Evolutionary conservation across 495 filamentous ascomycete species (phyloP), one percentile per base, ranked within the genome.

Genomic region (Lasiosphaeria ovina): DNA sequence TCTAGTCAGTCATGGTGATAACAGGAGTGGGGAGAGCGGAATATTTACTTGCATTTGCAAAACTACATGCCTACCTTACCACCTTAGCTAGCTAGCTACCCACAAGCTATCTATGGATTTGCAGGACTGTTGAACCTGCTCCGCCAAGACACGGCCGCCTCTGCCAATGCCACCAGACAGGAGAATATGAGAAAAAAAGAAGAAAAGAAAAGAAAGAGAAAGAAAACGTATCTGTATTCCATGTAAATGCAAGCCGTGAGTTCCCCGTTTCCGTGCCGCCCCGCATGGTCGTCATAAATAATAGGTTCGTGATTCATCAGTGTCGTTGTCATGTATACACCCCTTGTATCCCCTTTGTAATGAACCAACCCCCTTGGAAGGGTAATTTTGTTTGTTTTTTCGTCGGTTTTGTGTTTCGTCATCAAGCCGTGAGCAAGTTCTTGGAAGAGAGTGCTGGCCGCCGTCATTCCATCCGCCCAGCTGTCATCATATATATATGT

Each of bases 71-170:
- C 12, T 47, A n/a, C 44, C 44, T 47, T 2, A 11, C 44, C 16
- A 47, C 44, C 44, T 51, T 11, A 50, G 8, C 59, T 57, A 61
- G 55, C 52, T 57, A 40, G 48, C 35, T 66, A 55, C 35, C 51
- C 5, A n/a, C 16, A 47, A 62, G 35, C 51, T 45, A 48, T 54
- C 56, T 48, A 49, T 62, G 16, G 51, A 59, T 42, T 54, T 54
- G 42, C 33, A 33, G 36, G 50, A 55, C 35, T 55, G 55, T 55
- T 38, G 55, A 51, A 50, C 24, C 45, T 59, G 54, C 55, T 32
- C 50, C 8, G 54, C 12, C 35, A 35, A 16, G 24, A 24, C 2
- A 24, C 24, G 24, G 24, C 24, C 24, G 24, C 24, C 24, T 24
- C 24, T 24, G 24, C 24, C 24, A 24, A 24, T 24, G 24, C 24